Percentiles rank a stretch among this genome's conserved stretches.
These are phyloP conservation scores for Neofusicoccum parvum DNA, from an alignment of 2,329 filamentous ascomycete species.

Conservation along the genomic window DNA sequence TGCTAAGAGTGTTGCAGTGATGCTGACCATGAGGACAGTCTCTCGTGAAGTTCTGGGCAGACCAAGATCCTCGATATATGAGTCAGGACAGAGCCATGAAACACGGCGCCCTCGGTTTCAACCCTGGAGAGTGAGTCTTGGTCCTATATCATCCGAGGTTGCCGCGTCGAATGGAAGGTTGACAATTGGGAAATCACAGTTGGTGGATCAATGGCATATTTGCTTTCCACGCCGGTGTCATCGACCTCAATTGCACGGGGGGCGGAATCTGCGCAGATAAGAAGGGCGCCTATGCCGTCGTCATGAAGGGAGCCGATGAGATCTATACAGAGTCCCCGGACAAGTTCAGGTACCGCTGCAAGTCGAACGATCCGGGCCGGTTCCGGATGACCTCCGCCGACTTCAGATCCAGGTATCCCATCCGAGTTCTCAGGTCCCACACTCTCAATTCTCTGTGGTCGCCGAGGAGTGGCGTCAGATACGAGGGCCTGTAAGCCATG, in stretches of 20 bases:
- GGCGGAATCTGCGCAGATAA: slow-evolving; percentile 47
- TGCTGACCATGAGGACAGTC: slow-evolving; percentile 25
- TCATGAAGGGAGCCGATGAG: slow-evolving; percentile 46
- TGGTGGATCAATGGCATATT: slow-evolving; percentile 55
- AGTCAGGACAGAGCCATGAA: slow-evolving; percentile 35
- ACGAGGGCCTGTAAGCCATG: slow-evolving; percentile 50
- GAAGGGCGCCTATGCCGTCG: slow-evolving; percentile 48
- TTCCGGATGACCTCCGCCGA: slow-evolving; percentile 48
- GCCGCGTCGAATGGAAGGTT: background rate
- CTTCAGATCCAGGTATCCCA: slow-evolving; percentile 41
- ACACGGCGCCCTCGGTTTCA: slow-evolving; percentile 48
- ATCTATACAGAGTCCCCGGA: slow-evolving; percentile 36
- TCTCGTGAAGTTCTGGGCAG: slow-evolving; percentile 37
- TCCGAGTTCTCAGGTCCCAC: slow-evolving; percentile 50
- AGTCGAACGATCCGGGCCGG: slow-evolving; percentile 43
- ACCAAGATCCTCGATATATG: slow-evolving; percentile 34
- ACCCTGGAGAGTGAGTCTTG: slow-evolving; percentile 47
- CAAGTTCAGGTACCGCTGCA: slow-evolving; percentile 46
- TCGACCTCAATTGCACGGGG: slow-evolving; percentile 44
- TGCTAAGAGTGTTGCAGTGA: background rate
- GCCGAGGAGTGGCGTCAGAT: slow-evolving; percentile 50
- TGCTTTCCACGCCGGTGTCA: slow-evolving; percentile 51
- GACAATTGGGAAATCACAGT: slow-evolving; percentile 30
- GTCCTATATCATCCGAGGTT: background rate
- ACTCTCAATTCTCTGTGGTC: slow-evolving; percentile 47